Conservation (phyloP, 306 rosid species). For the Gynostemma pentaphyllum region DNA sequence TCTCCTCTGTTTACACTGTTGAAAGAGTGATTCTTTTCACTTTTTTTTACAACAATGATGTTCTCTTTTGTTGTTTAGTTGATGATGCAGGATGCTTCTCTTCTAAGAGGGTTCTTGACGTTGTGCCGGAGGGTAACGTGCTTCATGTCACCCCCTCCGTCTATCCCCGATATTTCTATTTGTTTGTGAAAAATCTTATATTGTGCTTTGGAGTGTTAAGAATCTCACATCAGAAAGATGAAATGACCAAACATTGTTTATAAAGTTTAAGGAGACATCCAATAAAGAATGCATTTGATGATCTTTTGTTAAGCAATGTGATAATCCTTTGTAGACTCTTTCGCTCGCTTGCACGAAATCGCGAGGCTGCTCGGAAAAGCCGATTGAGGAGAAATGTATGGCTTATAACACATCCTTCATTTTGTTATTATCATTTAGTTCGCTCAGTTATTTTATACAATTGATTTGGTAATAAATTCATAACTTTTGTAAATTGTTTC, state of each 20-base stretch:
- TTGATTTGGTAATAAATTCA: not conserved
- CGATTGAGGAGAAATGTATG: conserved; percentile 86
- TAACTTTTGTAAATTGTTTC: not conserved
- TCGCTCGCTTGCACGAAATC: conserved; percentile 94
- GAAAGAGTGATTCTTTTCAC: too few species aligned
- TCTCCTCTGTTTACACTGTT: too few species aligned
- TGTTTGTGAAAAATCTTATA: too few species aligned
- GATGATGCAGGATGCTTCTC: too few species aligned
- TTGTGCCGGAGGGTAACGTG: conserved; percentile 54
- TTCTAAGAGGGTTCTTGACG: too few species aligned
- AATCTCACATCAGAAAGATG: too few species aligned
- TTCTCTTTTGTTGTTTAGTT: too few species aligned
- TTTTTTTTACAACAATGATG: too few species aligned
- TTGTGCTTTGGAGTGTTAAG: too few species aligned
- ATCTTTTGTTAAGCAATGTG: not conserved
- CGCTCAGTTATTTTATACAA: not conserved
- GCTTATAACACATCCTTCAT: not conserved
- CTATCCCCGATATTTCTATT: not conserved
- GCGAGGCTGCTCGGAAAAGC: conserved; percentile 98
- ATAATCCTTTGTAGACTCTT: conserved; percentile 48
- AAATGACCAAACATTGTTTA: too few species aligned
- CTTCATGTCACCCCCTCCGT: not conserved
- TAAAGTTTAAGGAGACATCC: not conserved
- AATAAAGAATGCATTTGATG: conserved; percentile 1
- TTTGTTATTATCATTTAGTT: not conserved